Base-by-base conservation (phyloP, 768 basidiomycete genomes). In the Suillus clintonianus region DNA sequence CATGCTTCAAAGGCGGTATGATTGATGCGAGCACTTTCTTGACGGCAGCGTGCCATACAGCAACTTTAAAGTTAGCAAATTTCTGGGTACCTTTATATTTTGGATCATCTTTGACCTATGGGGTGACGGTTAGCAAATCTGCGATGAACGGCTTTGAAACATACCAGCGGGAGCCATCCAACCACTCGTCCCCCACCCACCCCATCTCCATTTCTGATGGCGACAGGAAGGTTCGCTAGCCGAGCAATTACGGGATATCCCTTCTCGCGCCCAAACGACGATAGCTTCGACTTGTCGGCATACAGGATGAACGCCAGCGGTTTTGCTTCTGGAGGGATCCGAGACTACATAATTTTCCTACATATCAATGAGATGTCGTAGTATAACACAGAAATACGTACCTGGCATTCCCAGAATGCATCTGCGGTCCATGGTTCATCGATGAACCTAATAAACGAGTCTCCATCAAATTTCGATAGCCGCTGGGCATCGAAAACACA, bases 231-330 rank as follows among this genome's bases (percentile, higher is more conserved):
- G 61, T 79, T 78, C 3, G 67, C 73, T 41, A 73, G 68, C 9
- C 73, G 61, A 4, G 72, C 74, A 48, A 81, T 65, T 1, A 80
- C 74, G 0, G 77, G 79, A 63, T 81, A 77, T 1, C 75, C 80
- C 59, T 79, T 79, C 50, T 68, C 70, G 2, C 75, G 77, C 0
- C 79, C 77, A 66, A 80, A 81, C 9, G 75, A 73, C 7, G 78
- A 82, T 0, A 81, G 68, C n/a, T 73, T 70, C 1, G 76, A 72
- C 57, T 81, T 81, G 66, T 81, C 78, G 8, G 80, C 77, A 71
- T 80, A 82, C 0, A 82, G 42, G 27, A 80, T 76, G 30, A 78
- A 71, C 3, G 65, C 63, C 11, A 79, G 65, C 0, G 76, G 73
- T 34, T 74, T 74, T 5, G 66, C 73, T 5, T 63, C 54, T 24